Conservation (phyloP, 2,329 filamentous ascomycete genomes). For the Fusarium hostae region DNA sequence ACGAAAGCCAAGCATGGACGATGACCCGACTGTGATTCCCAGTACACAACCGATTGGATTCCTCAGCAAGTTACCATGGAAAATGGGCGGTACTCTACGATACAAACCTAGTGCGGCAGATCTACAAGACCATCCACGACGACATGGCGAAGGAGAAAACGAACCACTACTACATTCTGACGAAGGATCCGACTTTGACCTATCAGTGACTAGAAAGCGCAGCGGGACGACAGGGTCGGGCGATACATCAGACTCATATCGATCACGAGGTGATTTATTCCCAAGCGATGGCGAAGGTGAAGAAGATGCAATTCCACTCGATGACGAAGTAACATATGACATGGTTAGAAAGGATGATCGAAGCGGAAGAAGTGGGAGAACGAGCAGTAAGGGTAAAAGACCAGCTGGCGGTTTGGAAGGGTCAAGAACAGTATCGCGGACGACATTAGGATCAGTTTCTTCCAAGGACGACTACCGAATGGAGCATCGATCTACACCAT, state of each 20-base stretch:
- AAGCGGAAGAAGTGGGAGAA: slow-evolving; percentile 66
- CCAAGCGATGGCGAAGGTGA: slow-evolving; percentile 87
- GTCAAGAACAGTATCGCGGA: slow-evolving; percentile 67
- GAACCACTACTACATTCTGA: slow-evolving; percentile 72
- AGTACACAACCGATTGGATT: slow-evolving; percentile 89
- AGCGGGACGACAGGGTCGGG: slow-evolving; percentile 84
- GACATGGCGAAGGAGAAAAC: slow-evolving; percentile 64
- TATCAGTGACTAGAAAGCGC: slow-evolving; percentile 61
- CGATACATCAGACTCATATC: slow-evolving; percentile 84
- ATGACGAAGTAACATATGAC: slow-evolving; percentile 90
- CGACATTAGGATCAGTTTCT: slow-evolving; percentile 61
- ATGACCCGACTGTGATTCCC: slow-evolving; percentile 91
- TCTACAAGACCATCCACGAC: slow-evolving; percentile 84
- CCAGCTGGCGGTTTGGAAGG: slow-evolving; percentile 50
- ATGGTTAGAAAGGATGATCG: slow-evolving; percentile 81
- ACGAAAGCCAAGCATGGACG: slow-evolving; percentile 60
- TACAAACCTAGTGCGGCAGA: slow-evolving; percentile 94
- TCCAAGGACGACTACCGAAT: slow-evolving; percentile 49
- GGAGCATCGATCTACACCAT: slow-evolving; percentile 43
- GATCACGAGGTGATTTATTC: slow-evolving; percentile 89
- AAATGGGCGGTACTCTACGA: slow-evolving; percentile 80
- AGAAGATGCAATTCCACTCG: slow-evolving; percentile 91
- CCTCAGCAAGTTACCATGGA: slow-evolving; percentile 84
- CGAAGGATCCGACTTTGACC: slow-evolving; percentile 46
- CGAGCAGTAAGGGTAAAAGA: slow-evolving; percentile 69